phyloP scores from a whole-genome alignment of 345 rosid species.

The Ceriops tagal region DNA sequence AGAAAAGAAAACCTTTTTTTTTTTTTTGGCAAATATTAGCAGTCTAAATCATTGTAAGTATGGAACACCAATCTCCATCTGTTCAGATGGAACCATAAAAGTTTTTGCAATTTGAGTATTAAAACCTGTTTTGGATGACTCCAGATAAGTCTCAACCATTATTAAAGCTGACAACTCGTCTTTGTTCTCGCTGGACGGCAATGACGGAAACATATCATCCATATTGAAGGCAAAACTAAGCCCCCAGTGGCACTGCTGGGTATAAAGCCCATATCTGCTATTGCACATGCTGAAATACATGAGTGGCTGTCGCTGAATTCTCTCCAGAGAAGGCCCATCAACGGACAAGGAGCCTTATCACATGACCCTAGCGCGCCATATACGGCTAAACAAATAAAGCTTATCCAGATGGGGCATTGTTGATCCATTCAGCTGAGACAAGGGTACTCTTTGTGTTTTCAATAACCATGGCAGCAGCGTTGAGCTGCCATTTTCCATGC shows the following conservation, averaged over 20 bases:
- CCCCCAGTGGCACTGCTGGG: not conserved
- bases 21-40: too few relatives aligned
- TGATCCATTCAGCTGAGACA: slow-evolving; percentile 4
- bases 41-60: too few relatives aligned
- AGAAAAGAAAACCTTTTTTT: too few relatives aligned
- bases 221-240: too few relatives aligned
- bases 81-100: too few relatives aligned
- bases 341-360: slow-evolving; percentile 29
- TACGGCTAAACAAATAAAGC: not conserved
- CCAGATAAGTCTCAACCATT: too few relatives aligned
- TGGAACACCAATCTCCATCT: too few relatives aligned
- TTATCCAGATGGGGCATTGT: slow-evolving; percentile 12
- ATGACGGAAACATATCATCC: too few relatives aligned
- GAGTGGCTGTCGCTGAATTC: slow-evolving; percentile 21
- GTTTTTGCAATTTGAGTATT: too few relatives aligned
- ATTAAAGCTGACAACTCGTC: too few relatives aligned
- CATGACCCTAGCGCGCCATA: not conserved
- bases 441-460: not conserved
- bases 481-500: slow-evolving; percentile 44
- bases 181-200: too few relatives aligned
- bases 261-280: not conserved
- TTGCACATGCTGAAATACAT: slow-evolving; percentile 9
- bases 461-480: slow-evolving; percentile 51
- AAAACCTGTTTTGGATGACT: too few relatives aligned
- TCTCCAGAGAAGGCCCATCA: slow-evolving; percentile 27